These are phyloP conservation scores for Botrytis cinerea DNA, from an alignment of 2,329 filamentous ascomycete species.

Conservation along the genomic window DNA sequence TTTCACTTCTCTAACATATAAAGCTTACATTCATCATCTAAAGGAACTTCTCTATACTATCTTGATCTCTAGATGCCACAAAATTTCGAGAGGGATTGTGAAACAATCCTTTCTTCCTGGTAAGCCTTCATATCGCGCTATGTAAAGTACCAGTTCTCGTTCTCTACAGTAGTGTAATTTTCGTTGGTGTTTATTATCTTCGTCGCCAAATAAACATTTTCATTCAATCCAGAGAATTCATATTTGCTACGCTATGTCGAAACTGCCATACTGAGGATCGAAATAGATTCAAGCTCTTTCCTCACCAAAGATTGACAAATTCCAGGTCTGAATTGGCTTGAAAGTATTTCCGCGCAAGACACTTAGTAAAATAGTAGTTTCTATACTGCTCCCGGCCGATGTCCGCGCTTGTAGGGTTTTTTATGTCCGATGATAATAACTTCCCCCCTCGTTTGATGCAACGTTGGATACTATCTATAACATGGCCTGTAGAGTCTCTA, in stretches of 20 bases:
- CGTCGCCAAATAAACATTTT: no score
- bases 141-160: neutral
- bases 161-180: neutral
- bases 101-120: no score
- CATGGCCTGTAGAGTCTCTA: fast-evolving
- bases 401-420: neutral
- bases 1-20: neutral
- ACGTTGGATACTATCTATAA: neutral
- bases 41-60: no score
- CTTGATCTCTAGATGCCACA: no score
- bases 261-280: no score
- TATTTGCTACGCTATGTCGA: no score
- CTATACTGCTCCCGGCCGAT: no score
- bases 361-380: neutral
- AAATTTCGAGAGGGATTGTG: no score
- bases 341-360: neutral
- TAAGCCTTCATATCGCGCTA: neutral
- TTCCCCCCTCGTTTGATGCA: neutral
- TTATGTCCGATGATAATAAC: fast-evolving
- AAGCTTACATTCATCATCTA: neutral
- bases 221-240: no score
- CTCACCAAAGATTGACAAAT: no score
- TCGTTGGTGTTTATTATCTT: no score
- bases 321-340: neutral
- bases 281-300: no score